Base-by-base conservation (phyloP, 257 asterid genomes). In the Eustoma russellianum region DNA sequence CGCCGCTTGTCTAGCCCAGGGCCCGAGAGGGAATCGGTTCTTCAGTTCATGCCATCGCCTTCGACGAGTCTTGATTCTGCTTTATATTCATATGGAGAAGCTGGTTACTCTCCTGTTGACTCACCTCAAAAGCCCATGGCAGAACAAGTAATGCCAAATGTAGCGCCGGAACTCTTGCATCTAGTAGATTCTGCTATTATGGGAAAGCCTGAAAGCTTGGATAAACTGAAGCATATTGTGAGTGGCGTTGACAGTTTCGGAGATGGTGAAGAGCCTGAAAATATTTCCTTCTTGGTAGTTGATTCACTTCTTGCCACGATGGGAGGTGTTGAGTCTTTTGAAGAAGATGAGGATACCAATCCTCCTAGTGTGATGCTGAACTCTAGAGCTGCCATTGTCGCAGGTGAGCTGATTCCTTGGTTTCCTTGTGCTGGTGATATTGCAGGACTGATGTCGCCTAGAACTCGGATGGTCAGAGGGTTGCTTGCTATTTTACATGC, bases 261-360 rank as follows among this genome's bases (percentile, higher is more conserved):
- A 53, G 77, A 69, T 60, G 93, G 77, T 9, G 79, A 71, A 44
- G 96, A 91, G 38, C 79, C 94, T 52, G 94, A 82, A 17, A 52
- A 83, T 51, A 68, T 82, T 73, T 80, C 95, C 63, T 79, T 74
- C 72, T 71, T 83, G 81, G 93, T 91, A 14, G 85, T 87, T 66
- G 98, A 91, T 72, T 91, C 98, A 3, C 96, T 91, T 77, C 95
- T 91, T 72, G 94, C 93, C 50, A 91, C 97, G 9, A 91, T 91
- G 98, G 98, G 98, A 66, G 98, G 98, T 53, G 97, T 91, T 35
- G 98, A 91, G 77, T 91, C 93, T 73, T 91, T 91, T 74, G 98
- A 85, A 69, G 97, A 82, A 75, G 85, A 88, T 59, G 90, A 69
- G 66, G 93, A 91, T 74, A 82, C 77, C 55, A 91, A 84, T 74